phyloP scores from a whole-genome alignment of 164 flowering plant species.

The Vitis riparia region DNA sequence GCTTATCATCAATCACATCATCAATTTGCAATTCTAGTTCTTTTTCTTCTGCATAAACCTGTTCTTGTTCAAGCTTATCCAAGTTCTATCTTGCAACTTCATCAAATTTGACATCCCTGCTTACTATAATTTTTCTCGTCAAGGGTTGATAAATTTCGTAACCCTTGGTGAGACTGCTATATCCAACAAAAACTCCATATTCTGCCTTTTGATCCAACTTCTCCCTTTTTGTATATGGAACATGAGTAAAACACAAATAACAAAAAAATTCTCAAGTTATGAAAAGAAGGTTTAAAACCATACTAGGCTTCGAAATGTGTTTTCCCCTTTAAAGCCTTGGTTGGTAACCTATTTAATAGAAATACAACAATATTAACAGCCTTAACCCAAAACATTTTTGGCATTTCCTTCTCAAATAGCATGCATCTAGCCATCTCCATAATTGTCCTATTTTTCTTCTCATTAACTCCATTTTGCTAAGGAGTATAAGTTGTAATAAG shows the following conservation, averaged over 20 bases:
- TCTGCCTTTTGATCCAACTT: conserved; percentile 2
- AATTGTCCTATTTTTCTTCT: conserved; percentile 1
- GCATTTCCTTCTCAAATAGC: conserved; percentile 2
- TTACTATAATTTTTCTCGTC: neutral
- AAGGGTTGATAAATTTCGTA: neutral
- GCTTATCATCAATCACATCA: no score
- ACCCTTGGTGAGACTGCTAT: neutral
- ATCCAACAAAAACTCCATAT: neutral
- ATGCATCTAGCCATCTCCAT: conserved; percentile 7
- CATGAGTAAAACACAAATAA: neutral
- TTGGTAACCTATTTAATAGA: neutral
- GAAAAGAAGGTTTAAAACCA: neutral
- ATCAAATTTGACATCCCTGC: conserved; percentile 1
- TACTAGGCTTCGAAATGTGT: neutral
- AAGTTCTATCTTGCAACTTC: neutral
- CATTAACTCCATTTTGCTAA: neutral
- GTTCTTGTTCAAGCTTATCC: no score
- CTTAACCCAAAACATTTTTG: neutral
- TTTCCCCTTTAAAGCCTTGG: neutral
- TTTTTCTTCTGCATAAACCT: no score
- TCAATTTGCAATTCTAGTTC: no score
- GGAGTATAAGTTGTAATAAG: neutral
- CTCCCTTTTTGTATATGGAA: neutral
- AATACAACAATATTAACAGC: neutral
- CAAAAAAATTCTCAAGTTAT: conserved; percentile 5